Evolutionary conservation across 2,329 filamentous ascomycete genomes (phyloP).

Genomic region (Harringtonia lauricola): DNA sequence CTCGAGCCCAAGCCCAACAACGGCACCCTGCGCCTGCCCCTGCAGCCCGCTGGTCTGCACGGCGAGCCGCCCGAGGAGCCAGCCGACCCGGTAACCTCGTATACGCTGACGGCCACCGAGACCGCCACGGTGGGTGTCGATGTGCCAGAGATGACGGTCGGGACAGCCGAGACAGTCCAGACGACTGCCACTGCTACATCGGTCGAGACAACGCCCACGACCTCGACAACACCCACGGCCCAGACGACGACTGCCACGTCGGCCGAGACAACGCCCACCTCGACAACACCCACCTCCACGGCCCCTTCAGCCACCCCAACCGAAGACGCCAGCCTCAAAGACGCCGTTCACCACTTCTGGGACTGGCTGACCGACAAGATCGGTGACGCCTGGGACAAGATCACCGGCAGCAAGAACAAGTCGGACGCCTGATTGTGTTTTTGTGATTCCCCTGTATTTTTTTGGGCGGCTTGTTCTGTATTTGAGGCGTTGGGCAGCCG

Average conservation of each 20-base stretch:
- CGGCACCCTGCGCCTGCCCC: constrained; percentile 66
- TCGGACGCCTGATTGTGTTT: not conserved
- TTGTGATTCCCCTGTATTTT: not conserved
- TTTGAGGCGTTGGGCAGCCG: no score
- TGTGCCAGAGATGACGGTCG: no score
- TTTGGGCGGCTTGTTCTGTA: no score
- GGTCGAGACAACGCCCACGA: not conserved
- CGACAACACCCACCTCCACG: not conserved
- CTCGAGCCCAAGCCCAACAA: constrained; percentile 71
- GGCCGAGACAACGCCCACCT: not conserved
- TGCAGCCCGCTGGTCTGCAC: constrained; percentile 54
- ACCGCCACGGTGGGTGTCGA: no score
- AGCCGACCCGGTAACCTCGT: constrained; percentile 34
- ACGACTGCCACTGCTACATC: not conserved
- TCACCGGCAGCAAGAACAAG: constrained; percentile 16
- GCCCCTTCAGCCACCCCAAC: not conserved
- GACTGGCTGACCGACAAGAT: constrained; percentile 40
- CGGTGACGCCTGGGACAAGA: constrained; percentile 32
- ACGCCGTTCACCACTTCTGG: constrained; percentile 26
- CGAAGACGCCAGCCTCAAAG: constrained; percentile 3
- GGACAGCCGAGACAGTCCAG: constrained; percentile 6
- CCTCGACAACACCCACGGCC: constrained; percentile 1
- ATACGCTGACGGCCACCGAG: constrained; percentile 12
- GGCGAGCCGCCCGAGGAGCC: constrained; percentile 39
- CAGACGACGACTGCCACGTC: not conserved